phyloP scores from a whole-genome alignment of 306 rosid species.

The Castanea mollissima region DNA sequence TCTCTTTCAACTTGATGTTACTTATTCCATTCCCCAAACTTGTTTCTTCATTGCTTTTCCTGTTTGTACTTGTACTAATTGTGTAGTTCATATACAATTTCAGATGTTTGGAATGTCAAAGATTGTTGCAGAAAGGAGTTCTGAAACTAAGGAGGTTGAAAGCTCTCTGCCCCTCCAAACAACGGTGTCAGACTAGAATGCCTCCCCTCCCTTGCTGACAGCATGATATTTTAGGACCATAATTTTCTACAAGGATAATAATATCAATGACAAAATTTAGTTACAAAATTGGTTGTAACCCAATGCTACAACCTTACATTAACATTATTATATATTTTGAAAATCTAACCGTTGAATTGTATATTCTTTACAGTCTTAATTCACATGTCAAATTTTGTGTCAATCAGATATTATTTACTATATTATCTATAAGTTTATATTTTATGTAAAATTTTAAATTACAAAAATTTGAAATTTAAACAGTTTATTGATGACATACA shows the following conservation, averaged over 20 bases:
- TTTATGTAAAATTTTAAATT: too few relatives aligned
- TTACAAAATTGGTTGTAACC: too few relatives aligned
- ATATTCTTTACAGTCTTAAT: too few relatives aligned
- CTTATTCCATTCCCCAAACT: background rate
- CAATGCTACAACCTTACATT: too few relatives aligned
- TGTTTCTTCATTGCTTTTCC: background rate
- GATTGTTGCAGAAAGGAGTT: constrained; percentile 58
- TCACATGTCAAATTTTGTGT: too few relatives aligned
- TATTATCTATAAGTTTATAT: too few relatives aligned
- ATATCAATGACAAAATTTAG: background rate
- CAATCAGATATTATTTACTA: too few relatives aligned
- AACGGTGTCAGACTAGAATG: constrained; percentile 43
- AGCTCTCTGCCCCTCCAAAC: constrained; percentile 72
- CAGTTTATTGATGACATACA: too few relatives aligned
- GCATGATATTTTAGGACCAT: background rate
- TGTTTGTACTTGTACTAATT: constrained; percentile 1
- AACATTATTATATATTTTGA: too few relatives aligned
- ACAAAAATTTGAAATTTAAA: too few relatives aligned
- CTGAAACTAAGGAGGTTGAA: constrained; percentile 67
- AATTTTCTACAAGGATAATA: background rate
- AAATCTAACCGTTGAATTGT: too few relatives aligned
- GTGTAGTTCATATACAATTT: constrained; percentile 17
- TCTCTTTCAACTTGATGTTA: background rate
- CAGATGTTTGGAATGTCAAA: constrained; percentile 94
- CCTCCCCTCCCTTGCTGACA: background rate